Conservation (phyloP, 2,329 filamentous ascomycete species). For the Sphaerulina musiva region DNA sequence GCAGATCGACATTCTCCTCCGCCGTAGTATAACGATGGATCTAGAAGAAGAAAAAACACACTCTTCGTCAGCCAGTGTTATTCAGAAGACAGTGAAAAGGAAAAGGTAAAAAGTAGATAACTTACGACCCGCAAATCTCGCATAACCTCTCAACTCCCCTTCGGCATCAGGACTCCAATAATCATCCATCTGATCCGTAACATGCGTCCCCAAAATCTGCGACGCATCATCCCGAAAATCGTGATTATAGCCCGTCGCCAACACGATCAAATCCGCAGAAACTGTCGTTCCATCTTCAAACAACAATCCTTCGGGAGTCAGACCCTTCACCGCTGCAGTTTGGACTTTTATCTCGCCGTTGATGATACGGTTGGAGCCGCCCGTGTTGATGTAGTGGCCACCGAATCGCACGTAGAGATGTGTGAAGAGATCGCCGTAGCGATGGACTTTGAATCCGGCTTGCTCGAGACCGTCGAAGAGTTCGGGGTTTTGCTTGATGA, state of each 20-base stretch:
- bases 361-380: constrained; percentile 39
- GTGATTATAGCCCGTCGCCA: constrained; percentile 43
- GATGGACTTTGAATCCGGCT: constrained; percentile 40
- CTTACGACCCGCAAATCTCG: constrained; percentile 36
- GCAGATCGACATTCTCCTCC: constrained; percentile 40
- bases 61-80: constrained; percentile 9
- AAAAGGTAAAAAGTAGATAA: constrained; percentile 2
- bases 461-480: constrained; percentile 38
- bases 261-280: constrained; percentile 43
- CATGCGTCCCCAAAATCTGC: constrained; percentile 38
- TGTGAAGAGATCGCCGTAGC: constrained; percentile 34
- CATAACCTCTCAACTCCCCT: constrained; percentile 43
- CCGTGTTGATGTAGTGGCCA: constrained; percentile 46
- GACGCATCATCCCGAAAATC: constrained; percentile 39
- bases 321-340: constrained; percentile 33
- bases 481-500: constrained; percentile 33
- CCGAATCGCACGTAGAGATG: constrained; percentile 41
- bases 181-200: constrained; percentile 39
- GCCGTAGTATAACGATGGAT: constrained; percentile 40
- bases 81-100: neutral
- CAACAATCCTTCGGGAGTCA: constrained; percentile 37
- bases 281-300: constrained; percentile 42
- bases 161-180: constrained; percentile 44
- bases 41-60: constrained; percentile 15
- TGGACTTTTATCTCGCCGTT: constrained; percentile 44